Percentiles rank a stretch among this genome's conserved stretches.
Evolutionary conservation across 768 basidiomycete genomes (phyloP).

Genomic region (Mycena kentingensis): DNA sequence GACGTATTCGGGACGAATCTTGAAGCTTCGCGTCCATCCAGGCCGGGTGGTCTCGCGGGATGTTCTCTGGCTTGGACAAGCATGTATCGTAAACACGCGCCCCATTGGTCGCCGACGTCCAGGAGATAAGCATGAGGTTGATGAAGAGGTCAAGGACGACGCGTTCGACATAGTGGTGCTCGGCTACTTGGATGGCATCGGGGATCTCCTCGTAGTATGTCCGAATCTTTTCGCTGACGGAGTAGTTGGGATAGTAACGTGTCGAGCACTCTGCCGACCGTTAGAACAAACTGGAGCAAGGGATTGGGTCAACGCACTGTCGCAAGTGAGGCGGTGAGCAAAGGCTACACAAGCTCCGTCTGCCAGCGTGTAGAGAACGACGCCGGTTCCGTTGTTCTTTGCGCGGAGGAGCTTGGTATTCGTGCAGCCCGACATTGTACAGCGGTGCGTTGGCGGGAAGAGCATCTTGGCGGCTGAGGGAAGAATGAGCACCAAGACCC

Average conservation of each 20-base stretch:
- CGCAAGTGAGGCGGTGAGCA: not conserved
- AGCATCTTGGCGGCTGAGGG: not conserved
- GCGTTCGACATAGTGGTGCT: too few species aligned
- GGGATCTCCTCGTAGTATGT: conserved; percentile 29
- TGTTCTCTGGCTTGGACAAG: too few species aligned
- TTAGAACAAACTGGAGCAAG: not conserved
- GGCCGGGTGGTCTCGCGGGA: too few species aligned
- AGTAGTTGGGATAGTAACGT: conserved; percentile 32
- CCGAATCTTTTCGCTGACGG: conserved; percentile 17
- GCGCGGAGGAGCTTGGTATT: too few species aligned
- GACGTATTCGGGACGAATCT: too few species aligned
- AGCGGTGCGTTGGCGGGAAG: not conserved
- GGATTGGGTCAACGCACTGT: not conserved
- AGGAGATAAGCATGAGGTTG: conserved; percentile 25
- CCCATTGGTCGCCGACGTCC: too few species aligned
- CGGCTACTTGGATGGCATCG: conserved; percentile 27
- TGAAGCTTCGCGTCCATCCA: too few species aligned
- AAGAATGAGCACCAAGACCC: not conserved
- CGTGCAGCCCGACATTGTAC: not conserved
- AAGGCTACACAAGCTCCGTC: not conserved
- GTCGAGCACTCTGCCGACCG: conserved; percentile 25
- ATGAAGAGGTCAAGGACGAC: conserved; percentile 27
- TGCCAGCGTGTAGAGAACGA: too few species aligned
- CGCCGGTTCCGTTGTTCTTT: too few species aligned
- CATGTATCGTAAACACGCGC: too few species aligned